Conservation (phyloP, 805 yeast genomes). For the Saccharomycopsis sp. region DNA sequence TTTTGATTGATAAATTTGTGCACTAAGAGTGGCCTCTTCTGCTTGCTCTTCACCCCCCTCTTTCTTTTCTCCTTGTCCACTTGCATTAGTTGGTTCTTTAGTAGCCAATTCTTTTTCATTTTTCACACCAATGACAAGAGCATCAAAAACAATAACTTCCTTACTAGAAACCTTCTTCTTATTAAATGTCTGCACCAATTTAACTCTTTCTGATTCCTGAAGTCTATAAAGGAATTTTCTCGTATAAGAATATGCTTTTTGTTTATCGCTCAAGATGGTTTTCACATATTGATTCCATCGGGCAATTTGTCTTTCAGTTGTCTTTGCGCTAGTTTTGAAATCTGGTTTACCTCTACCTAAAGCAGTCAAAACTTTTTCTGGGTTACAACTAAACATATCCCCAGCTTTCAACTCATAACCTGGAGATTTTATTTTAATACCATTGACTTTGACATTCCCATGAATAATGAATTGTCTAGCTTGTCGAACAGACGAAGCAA, state of each 20-base stretch:
- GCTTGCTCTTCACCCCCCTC: conserved; percentile 25
- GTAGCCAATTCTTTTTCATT: conserved; percentile 26
- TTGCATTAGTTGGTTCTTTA: conserved; percentile 25
- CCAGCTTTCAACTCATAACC: conserved; percentile 74
- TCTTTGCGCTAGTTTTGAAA: conserved; percentile 53
- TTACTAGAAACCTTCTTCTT: conserved; percentile 36
- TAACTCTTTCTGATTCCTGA: conserved; percentile 28
- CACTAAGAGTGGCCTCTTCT: conserved; percentile 21
- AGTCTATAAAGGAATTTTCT: conserved; percentile 5
- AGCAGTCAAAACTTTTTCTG: conserved; percentile 78
- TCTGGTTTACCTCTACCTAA: conserved; percentile 83
- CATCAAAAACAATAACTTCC: conserved; percentile 24
- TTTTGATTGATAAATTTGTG: conserved; percentile 13
- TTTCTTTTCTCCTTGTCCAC: conserved; percentile 25
- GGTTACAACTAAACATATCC: conserved; percentile 78
- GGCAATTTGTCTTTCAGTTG: conserved; percentile 64
- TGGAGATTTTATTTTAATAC: conserved; percentile 70
- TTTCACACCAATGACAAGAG: conserved; percentile 24
- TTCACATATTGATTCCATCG: conserved; percentile 72
- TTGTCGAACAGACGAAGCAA: conserved; percentile 89
- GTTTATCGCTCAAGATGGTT: conserved; percentile 32
- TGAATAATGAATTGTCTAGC: conserved; percentile 81
- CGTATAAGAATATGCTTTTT: conserved; percentile 40
- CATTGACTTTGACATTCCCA: conserved; percentile 83
- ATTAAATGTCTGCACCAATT: conserved; percentile 31